These are phyloP conservation scores for Mycena indigotica DNA, from an alignment of 768 basidiomycete species.

Conservation along the genomic window DNA sequence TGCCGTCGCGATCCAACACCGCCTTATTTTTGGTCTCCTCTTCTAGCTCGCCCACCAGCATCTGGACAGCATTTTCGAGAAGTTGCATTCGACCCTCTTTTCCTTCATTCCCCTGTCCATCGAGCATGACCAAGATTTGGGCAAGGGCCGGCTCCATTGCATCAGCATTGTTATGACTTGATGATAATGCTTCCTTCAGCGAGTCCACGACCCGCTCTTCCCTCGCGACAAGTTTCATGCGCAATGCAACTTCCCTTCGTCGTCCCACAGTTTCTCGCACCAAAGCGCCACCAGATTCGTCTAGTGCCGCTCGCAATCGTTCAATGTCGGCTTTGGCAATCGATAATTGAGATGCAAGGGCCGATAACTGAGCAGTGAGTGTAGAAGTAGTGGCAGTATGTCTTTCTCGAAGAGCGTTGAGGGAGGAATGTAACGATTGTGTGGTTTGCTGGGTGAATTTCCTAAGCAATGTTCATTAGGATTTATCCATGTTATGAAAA, in stretches of 20 bases:
- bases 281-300: constrained; percentile 71
- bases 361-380: constrained; percentile 50
- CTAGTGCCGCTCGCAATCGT: constrained; percentile 60
- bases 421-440: constrained; percentile 61
- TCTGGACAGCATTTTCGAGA: constrained; percentile 50
- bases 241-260: constrained; percentile 65
- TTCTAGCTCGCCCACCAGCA: constrained; percentile 60
- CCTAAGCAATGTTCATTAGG: too few species aligned
- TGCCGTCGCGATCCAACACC: constrained; percentile 5
- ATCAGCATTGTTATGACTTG: too few species aligned
- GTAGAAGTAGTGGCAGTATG: constrained; percentile 65
- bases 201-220: constrained; percentile 63
- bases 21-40: constrained; percentile 29
- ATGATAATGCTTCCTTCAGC: constrained; percentile 60
- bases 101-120: constrained; percentile 40
- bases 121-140: constrained; percentile 43
- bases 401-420: constrained; percentile 59
- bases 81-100: constrained; percentile 55
- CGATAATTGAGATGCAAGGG: constrained; percentile 45
- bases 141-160: constrained; percentile 38
- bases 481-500: not conserved
- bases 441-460: constrained; percentile 81
- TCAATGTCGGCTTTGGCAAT: constrained; percentile 46
- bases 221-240: constrained; percentile 62
- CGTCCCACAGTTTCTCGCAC: constrained; percentile 73